Conservation (phyloP, 768 basidiomycete genomes). For the Pleurotus sapidus region DNA sequence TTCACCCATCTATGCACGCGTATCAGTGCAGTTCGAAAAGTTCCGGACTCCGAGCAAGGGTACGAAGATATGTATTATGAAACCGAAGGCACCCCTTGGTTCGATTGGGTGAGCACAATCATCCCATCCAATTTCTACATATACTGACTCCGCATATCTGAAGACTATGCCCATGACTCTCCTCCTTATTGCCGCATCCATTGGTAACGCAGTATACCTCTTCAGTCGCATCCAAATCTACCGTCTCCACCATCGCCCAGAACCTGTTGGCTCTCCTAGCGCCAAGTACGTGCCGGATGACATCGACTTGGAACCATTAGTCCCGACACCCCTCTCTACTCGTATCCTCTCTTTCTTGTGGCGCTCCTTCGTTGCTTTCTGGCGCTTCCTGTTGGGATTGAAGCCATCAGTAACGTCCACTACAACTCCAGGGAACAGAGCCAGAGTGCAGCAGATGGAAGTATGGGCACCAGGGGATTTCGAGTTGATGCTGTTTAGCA, state of each 20-base stretch:
- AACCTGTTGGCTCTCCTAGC: slow-evolving; percentile 69
- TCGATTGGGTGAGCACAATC: slow-evolving; percentile 66
- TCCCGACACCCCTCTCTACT: slow-evolving; percentile 40
- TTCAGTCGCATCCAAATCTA: slow-evolving; percentile 71
- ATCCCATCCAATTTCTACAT: slow-evolving; percentile 5
- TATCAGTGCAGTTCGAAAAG: slow-evolving; percentile 49
- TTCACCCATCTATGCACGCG: slow-evolving; percentile 65
- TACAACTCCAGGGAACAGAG: slow-evolving; percentile 34
- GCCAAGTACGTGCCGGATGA: slow-evolving; percentile 62
- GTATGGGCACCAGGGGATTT: slow-evolving; percentile 76
- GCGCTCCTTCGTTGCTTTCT: slow-evolving; percentile 51
- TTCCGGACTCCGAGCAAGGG: slow-evolving; percentile 65
- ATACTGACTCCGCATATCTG: not conserved
- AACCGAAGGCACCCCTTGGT: slow-evolving; percentile 62
- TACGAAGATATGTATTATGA: slow-evolving; percentile 81
- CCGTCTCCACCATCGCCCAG: slow-evolving; percentile 58
- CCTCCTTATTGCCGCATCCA: slow-evolving; percentile 49
- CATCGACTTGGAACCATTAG: slow-evolving; percentile 41
- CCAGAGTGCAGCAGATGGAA: slow-evolving; percentile 71
- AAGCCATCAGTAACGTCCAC: slow-evolving; percentile 37
- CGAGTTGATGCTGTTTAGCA: slow-evolving; percentile 63
- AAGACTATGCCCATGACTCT: slow-evolving; percentile 67
- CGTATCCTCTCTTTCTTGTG: slow-evolving; percentile 45
- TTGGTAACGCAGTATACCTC: slow-evolving; percentile 62
- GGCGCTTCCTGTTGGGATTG: slow-evolving; percentile 68